These are phyloP conservation scores for Leishmania guyanensis DNA, from an alignment of 208 protist species.

Conservation along the genomic window DNA sequence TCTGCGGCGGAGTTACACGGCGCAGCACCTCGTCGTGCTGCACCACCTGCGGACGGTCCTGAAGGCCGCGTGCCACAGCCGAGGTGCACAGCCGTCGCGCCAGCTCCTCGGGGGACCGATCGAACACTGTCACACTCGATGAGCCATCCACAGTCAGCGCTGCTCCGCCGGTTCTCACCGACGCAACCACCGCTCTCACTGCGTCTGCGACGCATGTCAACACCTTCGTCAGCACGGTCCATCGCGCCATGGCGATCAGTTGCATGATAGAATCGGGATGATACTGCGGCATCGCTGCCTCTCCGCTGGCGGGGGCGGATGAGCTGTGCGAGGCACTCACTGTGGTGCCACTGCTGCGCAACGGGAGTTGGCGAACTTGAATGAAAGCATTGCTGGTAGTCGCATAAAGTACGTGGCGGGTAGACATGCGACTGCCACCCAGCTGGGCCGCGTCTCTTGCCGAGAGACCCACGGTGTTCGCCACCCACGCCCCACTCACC, in stretches of 20 bases:
- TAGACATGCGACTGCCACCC: conserved; percentile 2
- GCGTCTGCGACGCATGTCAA: conserved; percentile 37
- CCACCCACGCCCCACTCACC: conserved; percentile 19
- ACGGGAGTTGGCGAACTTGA: conserved; percentile 27
- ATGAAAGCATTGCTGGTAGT: conserved; percentile 21
- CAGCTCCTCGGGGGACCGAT: conserved; percentile 18
- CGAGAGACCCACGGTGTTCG: conserved; percentile 20
- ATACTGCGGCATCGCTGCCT: conserved; percentile 39
- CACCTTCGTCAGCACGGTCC: conserved; percentile 42
- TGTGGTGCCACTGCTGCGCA: conserved; percentile 14
- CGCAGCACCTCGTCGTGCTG: conserved; percentile 17
- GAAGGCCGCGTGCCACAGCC: conserved; percentile 24
- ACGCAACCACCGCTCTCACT: conserved; percentile 12
- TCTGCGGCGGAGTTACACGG: conserved; percentile 22
- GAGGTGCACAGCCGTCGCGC: conserved; percentile 28
- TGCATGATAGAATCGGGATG: conserved; percentile 73
- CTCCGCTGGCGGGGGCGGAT: neutral
- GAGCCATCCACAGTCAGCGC: conserved; percentile 1
- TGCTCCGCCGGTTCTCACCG: neutral
- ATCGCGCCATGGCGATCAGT: conserved; percentile 68
- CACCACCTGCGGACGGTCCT: conserved; percentile 13
- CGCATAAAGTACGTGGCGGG: conserved; percentile 25
- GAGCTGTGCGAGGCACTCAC: neutral
- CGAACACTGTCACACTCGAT: neutral
- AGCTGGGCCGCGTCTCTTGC: conserved; percentile 4